Conservation (phyloP, 1,139 yeast species). For the Lodderomyces oxycetoniae region DNA sequence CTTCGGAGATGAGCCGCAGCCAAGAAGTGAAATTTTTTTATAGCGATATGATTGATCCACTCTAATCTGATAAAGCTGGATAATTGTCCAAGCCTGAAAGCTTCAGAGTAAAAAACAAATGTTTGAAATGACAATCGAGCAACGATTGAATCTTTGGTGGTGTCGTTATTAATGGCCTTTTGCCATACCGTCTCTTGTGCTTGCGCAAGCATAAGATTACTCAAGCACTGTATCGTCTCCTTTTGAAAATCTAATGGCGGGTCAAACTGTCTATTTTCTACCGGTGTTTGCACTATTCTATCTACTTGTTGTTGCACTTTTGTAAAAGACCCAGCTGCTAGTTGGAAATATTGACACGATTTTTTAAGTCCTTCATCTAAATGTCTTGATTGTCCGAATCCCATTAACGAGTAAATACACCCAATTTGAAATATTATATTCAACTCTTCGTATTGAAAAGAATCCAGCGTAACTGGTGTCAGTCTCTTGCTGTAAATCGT, state of each 20-base stretch:
- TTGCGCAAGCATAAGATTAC: constrained; percentile 63
- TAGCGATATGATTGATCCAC: constrained; percentile 58
- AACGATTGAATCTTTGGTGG: constrained; percentile 55
- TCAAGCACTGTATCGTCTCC: constrained; percentile 27
- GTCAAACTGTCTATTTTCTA: constrained; percentile 12
- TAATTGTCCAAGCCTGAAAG: constrained; percentile 41
- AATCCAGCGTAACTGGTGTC: constrained; percentile 36
- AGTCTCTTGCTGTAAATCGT: constrained; percentile 41
- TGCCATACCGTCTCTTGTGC: constrained; percentile 89
- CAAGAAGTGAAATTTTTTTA: constrained; percentile 58
- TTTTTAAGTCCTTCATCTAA: constrained; percentile 55
- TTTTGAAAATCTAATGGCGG: constrained; percentile 23
- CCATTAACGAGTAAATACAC: constrained; percentile 56
- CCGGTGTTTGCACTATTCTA: constrained; percentile 4
- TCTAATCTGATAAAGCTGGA: constrained; percentile 54
- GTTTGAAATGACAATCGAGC: constrained; percentile 64
- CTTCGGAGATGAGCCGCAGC: constrained; percentile 68
- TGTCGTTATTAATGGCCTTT: constrained; percentile 51
- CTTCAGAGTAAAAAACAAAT: constrained; percentile 49
- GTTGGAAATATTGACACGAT: constrained; percentile 62
- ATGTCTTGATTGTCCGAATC: constrained; percentile 37
- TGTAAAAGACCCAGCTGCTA: constrained; percentile 66
- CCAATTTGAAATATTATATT: constrained; percentile 70
- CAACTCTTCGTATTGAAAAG: constrained; percentile 53
- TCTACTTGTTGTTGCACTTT: constrained; percentile 21